Evolutionary conservation across 257 asterid species (phyloP).

Genomic region (Lithospermum erythrorhizon): DNA sequence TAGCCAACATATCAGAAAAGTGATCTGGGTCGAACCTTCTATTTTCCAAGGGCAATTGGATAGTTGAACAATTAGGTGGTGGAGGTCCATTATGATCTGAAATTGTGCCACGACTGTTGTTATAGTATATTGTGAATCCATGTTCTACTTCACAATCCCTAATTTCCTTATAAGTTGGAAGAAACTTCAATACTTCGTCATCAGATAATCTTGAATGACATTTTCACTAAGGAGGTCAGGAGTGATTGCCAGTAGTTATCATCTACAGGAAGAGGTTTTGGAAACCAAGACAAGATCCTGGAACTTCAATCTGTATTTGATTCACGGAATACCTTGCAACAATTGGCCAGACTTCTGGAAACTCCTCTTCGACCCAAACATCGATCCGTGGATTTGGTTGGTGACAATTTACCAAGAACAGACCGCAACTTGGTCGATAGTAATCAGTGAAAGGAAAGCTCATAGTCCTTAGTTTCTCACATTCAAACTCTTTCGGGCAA

Average conservation of each 20-base stretch:
- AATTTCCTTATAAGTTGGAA: background rate
- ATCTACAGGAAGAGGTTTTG: background rate
- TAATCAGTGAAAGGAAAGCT: slow-evolving; percentile 18
- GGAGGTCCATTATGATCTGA: background rate
- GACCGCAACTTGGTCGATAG: slow-evolving; percentile 19
- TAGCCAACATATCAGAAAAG: slow-evolving; percentile 1
- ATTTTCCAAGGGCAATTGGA: slow-evolving; percentile 12
- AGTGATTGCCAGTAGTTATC: slow-evolving; percentile 10
- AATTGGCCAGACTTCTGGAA: background rate
- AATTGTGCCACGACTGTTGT: too few relatives aligned
- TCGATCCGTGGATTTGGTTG: slow-evolving; percentile 12
- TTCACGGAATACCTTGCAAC: background rate
- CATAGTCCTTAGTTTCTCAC: slow-evolving; percentile 19
- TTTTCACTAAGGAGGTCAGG: slow-evolving; percentile 16
- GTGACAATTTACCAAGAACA: slow-evolving; percentile 13
- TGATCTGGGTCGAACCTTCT: background rate
- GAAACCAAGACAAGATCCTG: slow-evolving; percentile 10
- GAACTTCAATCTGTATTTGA: slow-evolving; percentile 4
- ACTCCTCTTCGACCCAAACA: slow-evolving; percentile 3
- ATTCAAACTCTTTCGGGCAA: slow-evolving; percentile 5
- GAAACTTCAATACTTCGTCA: background rate
- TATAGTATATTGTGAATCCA: background rate
- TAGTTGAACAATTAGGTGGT: background rate
- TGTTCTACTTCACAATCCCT: background rate
- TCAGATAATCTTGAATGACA: background rate